phyloP scores from a whole-genome alignment of 192 early-diverging fungal genomes.

The Coemansia sp. region DNA sequence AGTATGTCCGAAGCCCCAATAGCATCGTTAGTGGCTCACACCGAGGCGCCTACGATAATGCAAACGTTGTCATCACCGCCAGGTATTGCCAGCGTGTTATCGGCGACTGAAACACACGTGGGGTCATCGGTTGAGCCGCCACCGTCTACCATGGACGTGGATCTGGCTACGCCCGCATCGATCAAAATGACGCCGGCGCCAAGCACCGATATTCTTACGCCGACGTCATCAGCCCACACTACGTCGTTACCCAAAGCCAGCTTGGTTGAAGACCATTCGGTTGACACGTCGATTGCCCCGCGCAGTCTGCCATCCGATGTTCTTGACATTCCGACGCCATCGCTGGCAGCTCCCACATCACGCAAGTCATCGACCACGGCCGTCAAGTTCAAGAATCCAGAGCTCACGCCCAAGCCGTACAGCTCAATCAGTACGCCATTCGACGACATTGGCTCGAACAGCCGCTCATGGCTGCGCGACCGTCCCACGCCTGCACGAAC shows the following conservation, averaged over 20 bases:
- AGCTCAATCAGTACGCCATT: constrained; percentile 35
- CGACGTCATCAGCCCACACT: constrained; percentile 15
- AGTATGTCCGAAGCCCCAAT: not conserved
- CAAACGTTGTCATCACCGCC: constrained; percentile 41
- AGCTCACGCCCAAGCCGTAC: constrained; percentile 27
- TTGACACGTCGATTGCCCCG: not conserved
- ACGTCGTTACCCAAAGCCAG: constrained; percentile 1
- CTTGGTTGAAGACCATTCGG: not conserved
- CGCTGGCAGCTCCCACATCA: not conserved
- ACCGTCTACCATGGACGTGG: constrained; percentile 8
- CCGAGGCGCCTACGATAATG: not conserved
- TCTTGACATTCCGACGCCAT: not conserved
- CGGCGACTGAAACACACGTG: constrained; percentile 25
- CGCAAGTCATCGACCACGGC: constrained; percentile 3
- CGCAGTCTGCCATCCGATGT: not conserved
- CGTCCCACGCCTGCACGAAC: constrained; percentile 10
- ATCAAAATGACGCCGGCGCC: constrained; percentile 41
- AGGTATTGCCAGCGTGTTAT: constrained; percentile 23
- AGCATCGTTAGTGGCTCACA: not conserved
- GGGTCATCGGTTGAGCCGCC: constrained; percentile 12
- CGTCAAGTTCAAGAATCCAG: not conserved
- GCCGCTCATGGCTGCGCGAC: constrained; percentile 38
- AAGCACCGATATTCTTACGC: constrained; percentile 39
- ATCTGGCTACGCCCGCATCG: constrained; percentile 45
- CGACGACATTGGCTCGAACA: constrained; percentile 31